These are phyloP conservation scores for Achaetomiella virescens DNA, from an alignment of 495 filamentous ascomycete genomes.

Conservation along the genomic window DNA sequence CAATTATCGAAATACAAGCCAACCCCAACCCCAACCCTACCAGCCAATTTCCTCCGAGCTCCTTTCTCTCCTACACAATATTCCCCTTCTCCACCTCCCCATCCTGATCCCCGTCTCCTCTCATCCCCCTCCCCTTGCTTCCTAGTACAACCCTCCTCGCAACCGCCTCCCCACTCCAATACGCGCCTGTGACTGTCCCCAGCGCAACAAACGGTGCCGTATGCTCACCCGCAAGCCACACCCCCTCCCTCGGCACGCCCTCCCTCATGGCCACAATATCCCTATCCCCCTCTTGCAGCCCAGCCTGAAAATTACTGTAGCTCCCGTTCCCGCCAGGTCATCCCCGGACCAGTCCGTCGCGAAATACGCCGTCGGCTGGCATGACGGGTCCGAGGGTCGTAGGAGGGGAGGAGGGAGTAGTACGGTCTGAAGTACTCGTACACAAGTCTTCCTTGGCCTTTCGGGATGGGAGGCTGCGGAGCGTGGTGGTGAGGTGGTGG, in stretches of 20 bases:
- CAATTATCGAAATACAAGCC: too few species aligned
- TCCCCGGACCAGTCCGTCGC: constrained; percentile 80
- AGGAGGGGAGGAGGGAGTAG: constrained; percentile 67
- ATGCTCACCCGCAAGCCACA: constrained; percentile 95
- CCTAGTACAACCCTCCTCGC: constrained; percentile 52
- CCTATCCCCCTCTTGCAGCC: constrained; percentile 59
- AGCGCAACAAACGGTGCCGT: constrained; percentile 84
- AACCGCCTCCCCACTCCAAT: constrained; percentile 83
- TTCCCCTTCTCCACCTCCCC: background rate
- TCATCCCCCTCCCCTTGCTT: constrained; percentile 22
- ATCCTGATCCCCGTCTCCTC: background rate
- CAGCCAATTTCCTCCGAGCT: too few species aligned
- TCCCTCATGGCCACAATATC: constrained; percentile 70
- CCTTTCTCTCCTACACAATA: too few species aligned
- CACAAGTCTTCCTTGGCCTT: constrained; percentile 41
- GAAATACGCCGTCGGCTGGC: constrained; percentile 55
- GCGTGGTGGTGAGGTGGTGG: constrained; percentile 36
- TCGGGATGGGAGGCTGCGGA: constrained; percentile 32
- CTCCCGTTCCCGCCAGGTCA: constrained; percentile 82
- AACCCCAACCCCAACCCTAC: too few species aligned
- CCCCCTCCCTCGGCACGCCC: constrained; percentile 59
- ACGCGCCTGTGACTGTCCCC: constrained; percentile 83
- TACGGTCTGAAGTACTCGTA: constrained; percentile 65
- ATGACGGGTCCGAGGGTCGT: constrained; percentile 47
- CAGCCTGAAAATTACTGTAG: constrained; percentile 84